Conservation (phyloP, 192 early-diverging fungal species). For the Coemansia sp. region DNA sequence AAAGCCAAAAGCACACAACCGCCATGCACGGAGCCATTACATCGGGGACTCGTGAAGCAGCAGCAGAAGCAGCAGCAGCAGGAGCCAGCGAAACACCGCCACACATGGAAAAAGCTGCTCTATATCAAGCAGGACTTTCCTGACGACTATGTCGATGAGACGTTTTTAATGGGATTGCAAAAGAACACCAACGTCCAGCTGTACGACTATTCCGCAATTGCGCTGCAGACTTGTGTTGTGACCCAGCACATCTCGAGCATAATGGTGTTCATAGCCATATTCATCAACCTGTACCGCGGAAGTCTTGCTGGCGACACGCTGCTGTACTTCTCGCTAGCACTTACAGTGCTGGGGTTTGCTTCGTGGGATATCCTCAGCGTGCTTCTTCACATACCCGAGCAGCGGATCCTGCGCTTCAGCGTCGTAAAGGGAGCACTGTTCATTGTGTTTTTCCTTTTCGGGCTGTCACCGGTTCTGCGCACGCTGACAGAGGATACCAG, state of each 20-base stretch:
- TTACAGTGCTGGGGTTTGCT: conserved; percentile 66
- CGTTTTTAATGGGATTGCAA: conserved; percentile 84
- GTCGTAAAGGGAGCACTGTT: conserved; percentile 66
- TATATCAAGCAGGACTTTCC: conserved; percentile 88
- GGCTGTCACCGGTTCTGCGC: conserved; percentile 85
- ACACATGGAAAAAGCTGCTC: conserved; percentile 74
- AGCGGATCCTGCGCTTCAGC: conserved; percentile 39
- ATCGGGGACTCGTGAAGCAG: background rate
- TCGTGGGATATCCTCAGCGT: conserved; percentile 62
- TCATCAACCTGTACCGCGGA: conserved; percentile 69
- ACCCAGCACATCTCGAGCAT: conserved; percentile 86
- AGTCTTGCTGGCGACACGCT: conserved; percentile 59
- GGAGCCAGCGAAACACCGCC: conserved; percentile 13
- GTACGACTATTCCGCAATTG: conserved; percentile 81
- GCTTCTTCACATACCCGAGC: conserved; percentile 33
- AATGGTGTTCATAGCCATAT: conserved; percentile 86
- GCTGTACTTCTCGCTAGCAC: conserved; percentile 58
- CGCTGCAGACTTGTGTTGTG: conserved; percentile 71
- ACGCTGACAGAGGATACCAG: conserved; percentile 89
- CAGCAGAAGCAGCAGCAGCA: too few relatives aligned
- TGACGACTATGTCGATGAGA: conserved; percentile 89
- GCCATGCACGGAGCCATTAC: background rate
- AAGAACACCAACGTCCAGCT: conserved; percentile 87
- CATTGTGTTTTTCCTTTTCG: conserved; percentile 74
- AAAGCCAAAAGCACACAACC: background rate